Conservation (phyloP, 176 grass and related monocot genomes). For the Zea luxurians region DNA sequence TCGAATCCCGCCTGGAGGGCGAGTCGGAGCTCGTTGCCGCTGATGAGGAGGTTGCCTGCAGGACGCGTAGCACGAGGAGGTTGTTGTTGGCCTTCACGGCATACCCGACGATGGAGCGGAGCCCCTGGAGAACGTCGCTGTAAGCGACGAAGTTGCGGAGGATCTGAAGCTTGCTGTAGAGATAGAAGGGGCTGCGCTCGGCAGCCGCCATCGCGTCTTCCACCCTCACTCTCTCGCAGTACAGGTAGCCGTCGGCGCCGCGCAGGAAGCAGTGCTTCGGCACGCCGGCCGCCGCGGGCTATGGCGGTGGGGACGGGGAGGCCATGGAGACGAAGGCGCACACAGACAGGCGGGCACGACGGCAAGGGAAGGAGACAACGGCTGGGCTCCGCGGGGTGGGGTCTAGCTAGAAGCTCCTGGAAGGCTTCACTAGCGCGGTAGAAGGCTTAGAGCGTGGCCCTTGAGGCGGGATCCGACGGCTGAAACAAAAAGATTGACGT, state of each 20-base stretch:
- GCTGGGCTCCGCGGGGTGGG: conserved; percentile 1
- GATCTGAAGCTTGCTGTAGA: conserved; percentile 94
- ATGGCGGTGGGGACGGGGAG: conserved; percentile 29
- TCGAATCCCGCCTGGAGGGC: conserved; percentile 74
- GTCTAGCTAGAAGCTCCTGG: no score
- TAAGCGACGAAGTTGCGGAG: conserved; percentile 79
- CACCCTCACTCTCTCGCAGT: conserved; percentile 75
- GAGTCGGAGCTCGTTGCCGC: conserved; percentile 87
- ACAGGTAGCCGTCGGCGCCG: conserved; percentile 67
- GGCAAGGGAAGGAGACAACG: conserved; percentile 11
- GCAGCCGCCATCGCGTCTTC: conserved; percentile 75
- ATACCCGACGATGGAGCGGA: conserved; percentile 78
- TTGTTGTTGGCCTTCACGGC: conserved; percentile 97
- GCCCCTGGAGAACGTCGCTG: conserved; percentile 63
- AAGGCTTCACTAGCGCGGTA: no score
- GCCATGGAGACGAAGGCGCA: conserved; percentile 50
- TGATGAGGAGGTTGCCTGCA: conserved; percentile 86
- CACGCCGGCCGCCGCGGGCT: background rate
- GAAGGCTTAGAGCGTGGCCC: no score
- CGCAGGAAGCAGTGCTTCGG: conserved; percentile 71
- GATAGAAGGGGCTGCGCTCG: conserved; percentile 85
- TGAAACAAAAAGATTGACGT: no score
- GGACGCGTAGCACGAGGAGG: conserved; percentile 67
- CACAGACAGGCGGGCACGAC: background rate
- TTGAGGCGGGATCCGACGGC: no score